These are phyloP conservation scores for Fusarium albidum DNA, from an alignment of 2,329 filamentous ascomycete genomes.

Conservation along the genomic window DNA sequence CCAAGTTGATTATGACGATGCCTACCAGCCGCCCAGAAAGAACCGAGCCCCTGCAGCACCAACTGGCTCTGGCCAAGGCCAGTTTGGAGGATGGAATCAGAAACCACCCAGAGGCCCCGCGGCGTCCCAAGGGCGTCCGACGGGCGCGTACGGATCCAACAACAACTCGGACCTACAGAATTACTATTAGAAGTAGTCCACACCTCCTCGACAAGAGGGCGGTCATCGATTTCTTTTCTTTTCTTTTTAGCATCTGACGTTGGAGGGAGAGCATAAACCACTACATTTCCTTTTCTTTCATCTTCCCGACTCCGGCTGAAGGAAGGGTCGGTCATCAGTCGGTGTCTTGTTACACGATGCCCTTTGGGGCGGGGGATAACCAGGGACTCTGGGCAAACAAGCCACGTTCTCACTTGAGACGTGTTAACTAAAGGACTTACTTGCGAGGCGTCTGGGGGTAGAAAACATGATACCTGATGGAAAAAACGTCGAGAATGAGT, in stretches of 20 bases:
- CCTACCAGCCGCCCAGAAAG: slow-evolving; percentile 40
- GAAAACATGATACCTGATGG: slow-evolving; percentile 21
- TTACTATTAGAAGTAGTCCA: slow-evolving; percentile 39
- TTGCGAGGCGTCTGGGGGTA: slow-evolving; percentile 34
- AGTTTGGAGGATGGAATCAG: slow-evolving; percentile 26
- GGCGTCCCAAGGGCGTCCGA: slow-evolving; percentile 35
- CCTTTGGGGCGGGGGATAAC: slow-evolving; percentile 2
- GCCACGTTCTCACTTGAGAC: slow-evolving; percentile 10
- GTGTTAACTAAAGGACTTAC: slow-evolving; percentile 2
- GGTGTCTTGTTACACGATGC: slow-evolving; percentile 1
- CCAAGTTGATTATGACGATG: slow-evolving; percentile 59
- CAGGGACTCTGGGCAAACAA: slow-evolving; percentile 1
- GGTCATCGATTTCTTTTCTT: too few relatives aligned
- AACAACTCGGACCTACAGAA: slow-evolving; percentile 38
- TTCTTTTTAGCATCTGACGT: slow-evolving; percentile 12
- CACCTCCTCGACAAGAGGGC: neutral
- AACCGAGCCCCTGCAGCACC: slow-evolving; percentile 32
- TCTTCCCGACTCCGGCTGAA: neutral
- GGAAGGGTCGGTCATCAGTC: neutral
- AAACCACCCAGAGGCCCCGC: slow-evolving; percentile 35
- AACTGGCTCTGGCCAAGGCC: slow-evolving; percentile 34
- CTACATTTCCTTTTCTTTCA: neutral
- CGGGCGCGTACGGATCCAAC: slow-evolving; percentile 32
- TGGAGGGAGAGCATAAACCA: slow-evolving; percentile 15
- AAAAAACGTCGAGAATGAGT: neutral